Base-by-base conservation (phyloP, 78 protist species). In the Dictyostelium citrinum region DNA sequence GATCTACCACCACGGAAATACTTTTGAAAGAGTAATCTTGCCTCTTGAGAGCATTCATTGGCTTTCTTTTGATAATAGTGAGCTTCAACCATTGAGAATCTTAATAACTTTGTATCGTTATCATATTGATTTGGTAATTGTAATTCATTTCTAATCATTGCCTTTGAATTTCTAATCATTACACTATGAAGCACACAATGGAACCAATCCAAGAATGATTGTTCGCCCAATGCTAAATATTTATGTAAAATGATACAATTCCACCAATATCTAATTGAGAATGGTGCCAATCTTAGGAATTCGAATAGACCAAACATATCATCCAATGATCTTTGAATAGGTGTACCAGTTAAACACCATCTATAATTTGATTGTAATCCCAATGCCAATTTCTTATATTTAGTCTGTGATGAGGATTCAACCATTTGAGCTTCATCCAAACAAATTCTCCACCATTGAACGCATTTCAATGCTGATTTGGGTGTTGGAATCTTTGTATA, bases 351-450 rank as follows among this genome's bases (percentile, higher is more conserved):
- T 5, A 93, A 24, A 24, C 82, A 58, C 96, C 96, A 93, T 5
- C 96, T 7, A 70, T 81, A 33, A 5, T 3, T 0, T 29, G 79
- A 16, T 11, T 41, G 1, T 9, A 90, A 45, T 8, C 35, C 49
- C 14, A 64, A 2, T n/a, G 45, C 46, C 9, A 81, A 16, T 29
- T 55, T 8, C 11, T 76, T 61, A 17, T 58, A 82, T 31, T 64
- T 77, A 3, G 82, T 16, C 5, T 37, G 2, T 16, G 71, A n/a
- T 8, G 71, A n/a, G 2, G 35, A 11, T 72, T 83, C 95, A 2
- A 93, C 83, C 92, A 85, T 80, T 41, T 93, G 96, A 0, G 83
- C 82, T 41, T 93, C 96, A 31, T 93, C 96, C 37, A 93, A 67
- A 43, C 91, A 78, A 22, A 83, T 43, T 72, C 96, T 70, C 93